Percentiles rank a stretch among this genome's conserved stretches.
These are phyloP conservation scores for Cyclanthera cordifolia DNA, from an alignment of 306 rosid genomes.

Conservation along the genomic window DNA sequence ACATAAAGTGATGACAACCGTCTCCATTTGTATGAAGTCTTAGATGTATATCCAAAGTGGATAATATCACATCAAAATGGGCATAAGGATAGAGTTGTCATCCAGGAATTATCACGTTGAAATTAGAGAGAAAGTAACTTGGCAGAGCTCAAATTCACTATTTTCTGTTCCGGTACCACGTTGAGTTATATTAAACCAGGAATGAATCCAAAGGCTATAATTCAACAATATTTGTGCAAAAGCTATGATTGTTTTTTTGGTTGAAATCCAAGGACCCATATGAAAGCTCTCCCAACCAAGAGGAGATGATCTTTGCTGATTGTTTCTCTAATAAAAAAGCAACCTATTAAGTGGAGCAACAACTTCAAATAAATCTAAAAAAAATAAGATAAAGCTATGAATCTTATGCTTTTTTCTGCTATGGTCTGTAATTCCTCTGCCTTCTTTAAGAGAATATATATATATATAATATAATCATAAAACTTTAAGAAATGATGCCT, in stretches of 20 bases:
- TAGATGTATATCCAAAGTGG: too few species aligned
- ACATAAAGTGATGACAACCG: too few species aligned
- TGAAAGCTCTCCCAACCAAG: constrained; percentile 3
- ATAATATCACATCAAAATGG: too few species aligned
- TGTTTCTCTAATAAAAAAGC: neutral
- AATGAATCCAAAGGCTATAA: too few species aligned
- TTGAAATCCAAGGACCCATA: neutral
- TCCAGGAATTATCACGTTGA: too few species aligned
- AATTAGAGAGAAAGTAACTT: too few species aligned
- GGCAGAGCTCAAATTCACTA: too few species aligned
- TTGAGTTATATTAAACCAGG: too few species aligned
- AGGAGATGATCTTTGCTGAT: neutral
- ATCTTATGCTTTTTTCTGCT: constrained; percentile 12
- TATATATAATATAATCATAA: neutral
- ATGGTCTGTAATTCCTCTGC: constrained; percentile 11
- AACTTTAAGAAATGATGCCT: constrained; percentile 10
- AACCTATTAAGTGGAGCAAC: constrained; percentile 1
- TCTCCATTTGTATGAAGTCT: too few species aligned
- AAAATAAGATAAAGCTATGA: constrained; percentile 3
- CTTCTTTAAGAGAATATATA: neutral
- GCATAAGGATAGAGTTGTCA: too few species aligned
- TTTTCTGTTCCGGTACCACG: too few species aligned
- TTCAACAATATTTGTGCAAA: too few species aligned
- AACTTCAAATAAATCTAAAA: constrained; percentile 4
- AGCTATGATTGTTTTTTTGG: neutral